A percentile compares a stretch with the other conserved stretches of the same genome.
phyloP scores from a whole-genome alignment of 2,329 filamentous ascomycete species.

The Colletotrichum melonis region DNA sequence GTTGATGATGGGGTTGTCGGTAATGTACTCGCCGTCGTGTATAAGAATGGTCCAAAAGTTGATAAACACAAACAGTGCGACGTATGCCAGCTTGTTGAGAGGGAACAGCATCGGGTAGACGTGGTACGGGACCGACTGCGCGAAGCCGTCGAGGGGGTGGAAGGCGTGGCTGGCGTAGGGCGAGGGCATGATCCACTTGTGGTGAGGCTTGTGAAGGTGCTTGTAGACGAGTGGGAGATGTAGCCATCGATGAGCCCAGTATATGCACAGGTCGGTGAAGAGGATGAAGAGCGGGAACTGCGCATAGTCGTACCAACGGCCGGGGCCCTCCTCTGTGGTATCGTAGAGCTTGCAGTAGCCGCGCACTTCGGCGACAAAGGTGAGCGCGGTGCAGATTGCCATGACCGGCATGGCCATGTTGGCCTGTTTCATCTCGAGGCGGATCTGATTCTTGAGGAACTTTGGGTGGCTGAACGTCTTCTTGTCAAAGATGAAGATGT shows the following conservation, averaged over 20 bases:
- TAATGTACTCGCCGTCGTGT: slow-evolving; percentile 93
- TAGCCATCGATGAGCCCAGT: slow-evolving; percentile 89
- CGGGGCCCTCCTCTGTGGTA: slow-evolving; percentile 78
- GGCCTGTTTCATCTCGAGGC: slow-evolving; percentile 86
- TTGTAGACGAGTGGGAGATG: slow-evolving; percentile 89
- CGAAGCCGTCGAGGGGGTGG: slow-evolving; percentile 92
- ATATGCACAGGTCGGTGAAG: slow-evolving; percentile 92
- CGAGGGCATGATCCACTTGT: slow-evolving; percentile 99
- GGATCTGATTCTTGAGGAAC: slow-evolving; percentile 93
- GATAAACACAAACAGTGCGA: slow-evolving; percentile 88
- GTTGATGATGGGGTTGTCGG: slow-evolving; percentile 91
- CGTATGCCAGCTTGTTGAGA: slow-evolving; percentile 89
- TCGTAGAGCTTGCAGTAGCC: slow-evolving; percentile 92
- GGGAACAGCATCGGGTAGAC: slow-evolving; percentile 93
- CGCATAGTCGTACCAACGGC: slow-evolving; percentile 79
- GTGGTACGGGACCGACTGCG: slow-evolving; percentile 92
- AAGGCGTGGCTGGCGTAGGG: slow-evolving; percentile 94
- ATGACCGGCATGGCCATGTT: slow-evolving; percentile 83
- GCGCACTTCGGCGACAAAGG: slow-evolving; percentile 85
- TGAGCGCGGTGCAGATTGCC: slow-evolving; percentile 82
- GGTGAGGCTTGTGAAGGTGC: slow-evolving; percentile 92
- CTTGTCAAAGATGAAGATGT: slow-evolving; percentile 92
- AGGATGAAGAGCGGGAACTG: slow-evolving; percentile 91
- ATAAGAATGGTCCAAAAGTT: slow-evolving; percentile 98
- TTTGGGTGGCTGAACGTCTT: slow-evolving; percentile 89